Percentiles rank a stretch among this genome's conserved stretches.
phyloP scores from a whole-genome alignment of 1,284 basidiomycete species.

The Ceratobasidium sp. region DNA sequence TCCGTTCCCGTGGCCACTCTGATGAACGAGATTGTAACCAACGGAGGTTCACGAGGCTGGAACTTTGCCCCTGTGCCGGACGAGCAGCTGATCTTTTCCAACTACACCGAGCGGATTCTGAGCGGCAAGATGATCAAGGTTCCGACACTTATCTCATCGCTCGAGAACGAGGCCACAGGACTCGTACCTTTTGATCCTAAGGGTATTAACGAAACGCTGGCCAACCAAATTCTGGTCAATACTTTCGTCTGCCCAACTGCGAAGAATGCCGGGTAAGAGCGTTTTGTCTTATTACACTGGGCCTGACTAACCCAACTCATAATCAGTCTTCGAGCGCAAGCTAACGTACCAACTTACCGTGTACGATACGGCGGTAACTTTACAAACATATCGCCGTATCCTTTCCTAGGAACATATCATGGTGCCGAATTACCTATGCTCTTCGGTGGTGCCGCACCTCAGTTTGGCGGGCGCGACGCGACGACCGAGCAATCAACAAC shows the following conservation, averaged over 20 bases:
- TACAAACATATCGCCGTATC: no score
- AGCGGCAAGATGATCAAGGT: conserved; percentile 3
- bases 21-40: background rate
- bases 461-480: conserved; percentile 11
- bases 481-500: background rate
- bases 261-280: conserved; percentile 6
- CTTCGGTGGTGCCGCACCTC: background rate
- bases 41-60: background rate
- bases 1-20: background rate
- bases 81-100: conserved; percentile 6
- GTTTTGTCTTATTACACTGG: background rate
- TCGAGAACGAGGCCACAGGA: no score
- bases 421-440: background rate
- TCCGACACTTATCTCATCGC: conserved; percentile 4
- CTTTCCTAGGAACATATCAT: background rate
- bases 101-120: conserved; percentile 1
- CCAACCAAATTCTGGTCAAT: background rate
- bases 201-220: conserved; percentile 1
- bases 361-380: no score
- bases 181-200: no score
- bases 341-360: no score
- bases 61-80: conserved; percentile 10
- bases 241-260: conserved; percentile 11
- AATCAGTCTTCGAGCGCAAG: conserved; percentile 1
- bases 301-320: background rate